Evolutionary conservation across 129 eudicot species (phyloP).

Genomic region (Saussurea involucrata): DNA sequence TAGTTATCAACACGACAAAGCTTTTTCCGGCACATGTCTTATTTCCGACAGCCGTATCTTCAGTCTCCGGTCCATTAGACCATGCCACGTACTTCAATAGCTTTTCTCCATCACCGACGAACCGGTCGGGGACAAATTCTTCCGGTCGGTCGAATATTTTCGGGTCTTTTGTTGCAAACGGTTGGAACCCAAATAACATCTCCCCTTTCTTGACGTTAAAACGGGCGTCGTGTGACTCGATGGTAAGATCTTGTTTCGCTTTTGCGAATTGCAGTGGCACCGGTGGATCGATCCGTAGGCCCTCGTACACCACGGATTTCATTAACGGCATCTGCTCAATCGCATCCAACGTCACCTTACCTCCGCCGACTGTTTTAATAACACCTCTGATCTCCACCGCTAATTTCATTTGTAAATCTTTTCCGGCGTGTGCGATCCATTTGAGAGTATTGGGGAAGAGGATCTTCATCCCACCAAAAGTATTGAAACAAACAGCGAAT

Average conservation of each 20-base stretch:
- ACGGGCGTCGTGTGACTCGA: conserved; percentile 58
- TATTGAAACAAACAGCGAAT: conserved; percentile 58
- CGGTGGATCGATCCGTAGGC: conserved; percentile 55
- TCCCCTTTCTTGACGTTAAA: conserved; percentile 56
- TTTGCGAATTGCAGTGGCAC: conserved; percentile 46
- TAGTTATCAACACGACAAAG: conserved; percentile 50
- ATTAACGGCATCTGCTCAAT: conserved; percentile 59
- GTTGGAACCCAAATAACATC: conserved; percentile 56
- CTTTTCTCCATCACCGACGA: conserved; percentile 55
- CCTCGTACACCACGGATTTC: conserved; percentile 60
- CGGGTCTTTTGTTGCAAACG: conserved; percentile 60
- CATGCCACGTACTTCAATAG: conserved; percentile 49
- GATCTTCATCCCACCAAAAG: conserved; percentile 57
- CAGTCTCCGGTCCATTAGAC: conserved; percentile 65
- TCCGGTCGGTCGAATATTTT: conserved; percentile 48
- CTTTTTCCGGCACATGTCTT: conserved; percentile 69
- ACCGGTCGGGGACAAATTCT: conserved; percentile 60
- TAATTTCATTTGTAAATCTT: conserved; percentile 32
- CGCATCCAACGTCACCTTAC: conserved; percentile 43
- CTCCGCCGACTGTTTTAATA: conserved; percentile 35
- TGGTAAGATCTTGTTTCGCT: conserved; percentile 44
- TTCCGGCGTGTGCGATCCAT: conserved; percentile 54
- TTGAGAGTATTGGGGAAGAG: conserved; percentile 54
- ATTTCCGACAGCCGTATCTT: conserved; percentile 34
- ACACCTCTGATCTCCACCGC: conserved; percentile 52